Evolutionary conservation across 495 filamentous ascomycete genomes (phyloP), one percentile per base, ranked within the genome.

Genomic region (Physcia stellaris): DNA sequence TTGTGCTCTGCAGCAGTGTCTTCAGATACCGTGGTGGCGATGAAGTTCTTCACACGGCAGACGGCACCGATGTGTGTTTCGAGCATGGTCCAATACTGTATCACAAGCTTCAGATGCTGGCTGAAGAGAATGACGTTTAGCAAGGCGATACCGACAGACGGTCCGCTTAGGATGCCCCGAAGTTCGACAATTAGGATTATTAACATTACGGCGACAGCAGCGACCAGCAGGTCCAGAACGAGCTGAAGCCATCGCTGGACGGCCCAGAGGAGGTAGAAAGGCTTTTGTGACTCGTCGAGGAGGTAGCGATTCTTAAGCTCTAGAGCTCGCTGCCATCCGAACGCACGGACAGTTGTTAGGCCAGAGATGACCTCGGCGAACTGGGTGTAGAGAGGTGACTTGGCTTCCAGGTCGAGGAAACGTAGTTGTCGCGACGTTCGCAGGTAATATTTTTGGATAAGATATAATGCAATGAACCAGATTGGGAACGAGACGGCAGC

Each of bases 351-450:
- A 2, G 71, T 75, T 0, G 55, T 56, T 4, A 70, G 51, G 1
- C 67, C 67, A 28, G 61, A 54, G 11, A 68, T 45, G 9, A 59
- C 62, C 34, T 81, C 77, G 16, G 70, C 57, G 35, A 79, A 77
- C 30, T 69, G 65, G 0, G 72, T 67, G 39, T 68, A 76, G 1
- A 79, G 54, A 2, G 73, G 71, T 3, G 74, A 63, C 49, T 75
- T 73, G 11, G 69, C 62, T 53, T 79, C 75, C 6, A 79, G 59
- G 22, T 80, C 76, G 16, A 81, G 55, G 30, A 75, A 60, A 24
- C 76, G 71, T 4, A 81, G 52, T 45, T 79, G 76, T 3, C 75
- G 67, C 2, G 75, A 79, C 1, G 77, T 80, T 9, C 70, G 63
- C 4, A 82, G 60, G 41, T 82, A 82, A 24, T 69, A 55, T 37